Evolutionary conservation across 371 early-diverging fungal species (phyloP), one percentile per base, ranked within the genome.

Genomic region (Saksenaea vasiformis): DNA sequence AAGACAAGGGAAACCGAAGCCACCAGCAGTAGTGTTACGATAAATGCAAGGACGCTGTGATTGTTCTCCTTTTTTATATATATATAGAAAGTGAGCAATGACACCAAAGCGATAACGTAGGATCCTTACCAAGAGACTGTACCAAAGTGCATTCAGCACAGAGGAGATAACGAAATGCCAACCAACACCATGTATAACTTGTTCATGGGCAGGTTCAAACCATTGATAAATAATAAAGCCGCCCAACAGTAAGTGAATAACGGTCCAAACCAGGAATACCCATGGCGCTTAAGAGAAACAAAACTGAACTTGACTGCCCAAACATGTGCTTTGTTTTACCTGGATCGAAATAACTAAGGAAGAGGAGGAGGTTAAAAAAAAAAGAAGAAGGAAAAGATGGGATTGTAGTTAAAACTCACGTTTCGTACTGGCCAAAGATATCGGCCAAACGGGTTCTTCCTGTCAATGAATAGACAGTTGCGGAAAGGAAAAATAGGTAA

Each of bases 171-270:
- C 84, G 73, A 91, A 91, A 74, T 86, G 87, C 83, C 86, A 83
- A 54, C 86, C 83, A 59, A 84, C 82, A 61, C 84, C 91, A 60
- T 87, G 77, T 41, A 82, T 69, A 62, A 87, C 84, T 64, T 79
- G 82, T 31, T 87, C 89, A 61, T 86, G 85, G 27, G 84, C 84
- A 41, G 73, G 69, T 8, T 78, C 79, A 74, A 87, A 86, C 81
- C 84, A 88, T 68, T 87, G 88, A 63, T 81, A 85, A 44, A 85
- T 75, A 27, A 85, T 78, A 68, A 88, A 90, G 22, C 89, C 91
- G 56, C 84, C 83, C 38, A 91, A 79, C 19, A 90, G 74, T 54
- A 84, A 47, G 69, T 91, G 87, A 58, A 89, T 85, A 53, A 85
- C 47, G 13, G 85, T 85, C 90, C 90, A 90, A 51, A 87, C 73